Evolutionary conservation across 495 filamentous ascomycete species (phyloP), one percentile per base, ranked within the genome.

Genomic region (Opeltia flavorubescens): DNA sequence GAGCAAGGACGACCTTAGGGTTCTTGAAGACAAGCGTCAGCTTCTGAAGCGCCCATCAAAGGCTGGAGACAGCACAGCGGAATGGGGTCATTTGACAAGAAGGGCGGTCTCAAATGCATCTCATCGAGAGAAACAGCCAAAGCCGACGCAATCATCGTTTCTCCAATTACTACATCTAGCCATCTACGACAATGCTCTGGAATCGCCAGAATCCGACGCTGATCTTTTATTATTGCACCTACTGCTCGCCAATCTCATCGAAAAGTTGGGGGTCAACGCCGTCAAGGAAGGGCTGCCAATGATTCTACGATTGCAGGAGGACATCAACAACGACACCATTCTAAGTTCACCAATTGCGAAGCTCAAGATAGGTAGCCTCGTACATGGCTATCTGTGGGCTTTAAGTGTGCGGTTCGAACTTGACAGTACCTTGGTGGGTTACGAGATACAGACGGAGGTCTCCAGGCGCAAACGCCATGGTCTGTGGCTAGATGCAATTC

Each of bases 381-480:
- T 88, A 20, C 83, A 89, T 57, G 87, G 88, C 5, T 94, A 94
- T 63, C 74, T 94, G 38, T 86, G 84, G 77, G 69, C 76, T 15
- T 53, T 94, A 48, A 79, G 72, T 17, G 80, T 89, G 50, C 77
- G 74, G 46, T 91, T 94, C 51, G 77, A 85, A 9, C 80, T 89
- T 50, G 80, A 87, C 33, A 68, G 70, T 8, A 76, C 79, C 0
- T 62, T 64, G 12, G 66, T 82, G 27, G 86, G 85, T 8, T 67
- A 70, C 35, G 77, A 74, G 9, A 78, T 95, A 25, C 72, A 80
- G 46, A 77, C 70, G 38, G 89, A 94, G 59, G 81, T 94, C 44
- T 68, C 76, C 27, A 75, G 79, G 41, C 72, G 89, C 33, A 78
- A 77, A 56, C 72, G 68, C 46, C 76, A 81, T 50, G 65, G 77